Base-by-base conservation (phyloP, 176 grass and related monocot species). In the Eleusine indica region DNA sequence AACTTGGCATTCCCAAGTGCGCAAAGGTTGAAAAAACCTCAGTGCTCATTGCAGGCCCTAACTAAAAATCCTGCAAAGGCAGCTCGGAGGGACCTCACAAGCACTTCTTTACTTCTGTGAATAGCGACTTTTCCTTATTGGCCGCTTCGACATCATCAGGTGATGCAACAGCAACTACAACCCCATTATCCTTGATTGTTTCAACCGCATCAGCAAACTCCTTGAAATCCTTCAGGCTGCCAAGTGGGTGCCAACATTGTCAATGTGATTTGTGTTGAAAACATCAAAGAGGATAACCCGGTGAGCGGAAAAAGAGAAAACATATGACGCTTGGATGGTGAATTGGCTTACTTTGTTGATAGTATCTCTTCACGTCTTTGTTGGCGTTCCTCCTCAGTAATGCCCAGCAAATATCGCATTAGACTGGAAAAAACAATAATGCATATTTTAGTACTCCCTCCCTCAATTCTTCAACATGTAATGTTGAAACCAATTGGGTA, bases 351-450 rank as follows among this genome's bases (percentile, higher is more conserved):
- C 96, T 89, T 91, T 37, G 93, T 96, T 73, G 96, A 91, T 39
- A 99, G 78, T 87, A 99, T 96, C 81, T 96, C 96, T 89, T 94
- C 96, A 28, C 96, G 93, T 48, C 96, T 90, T 77, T 51, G 94
- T 74, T 99, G 85, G 11, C 93, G 93, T 83, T 99, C 96, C 78
- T 92, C 96, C 6, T 94, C 87, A 0, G 96, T 94, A 56, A 99
- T 86, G 75, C 89, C 93, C 87, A 92, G 41, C 43, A 99, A 89
- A 90, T 99, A 96, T 16, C 93, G 87, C 90, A 92, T 44, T 83
- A 99, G 86, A 89, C 96, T 99, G 87, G 32, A 63, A 82, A 73
- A 32, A 64, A 1, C 7, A 44, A 60, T 48, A 82, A 79, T 62
- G 5, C 67, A 51, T 30, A n/a, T 41, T 82, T 82, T 54, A 86